A percentile compares a stretch with the other conserved stretches of the same genome.
Conservation (phyloP, 495 filamentous ascomycete species). For the Xylaria longipes region DNA sequence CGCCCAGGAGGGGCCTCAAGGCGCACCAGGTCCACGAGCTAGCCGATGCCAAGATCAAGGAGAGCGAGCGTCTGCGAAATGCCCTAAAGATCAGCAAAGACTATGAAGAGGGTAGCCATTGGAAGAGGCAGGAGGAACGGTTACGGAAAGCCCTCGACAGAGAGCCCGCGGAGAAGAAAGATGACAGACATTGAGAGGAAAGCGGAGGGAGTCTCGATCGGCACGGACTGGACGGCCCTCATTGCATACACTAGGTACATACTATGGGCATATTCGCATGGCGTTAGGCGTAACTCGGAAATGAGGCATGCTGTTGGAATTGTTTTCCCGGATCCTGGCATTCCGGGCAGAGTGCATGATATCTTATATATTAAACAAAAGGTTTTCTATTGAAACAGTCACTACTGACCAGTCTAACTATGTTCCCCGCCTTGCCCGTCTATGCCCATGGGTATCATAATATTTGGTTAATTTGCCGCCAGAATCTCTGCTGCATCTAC, state of each 20-base stretch:
- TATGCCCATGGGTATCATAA: slow-evolving; percentile 40
- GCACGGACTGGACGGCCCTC: not conserved
- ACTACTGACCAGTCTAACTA: slow-evolving; percentile 10
- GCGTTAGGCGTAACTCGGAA: slow-evolving; percentile 21
- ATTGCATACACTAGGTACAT: not conserved
- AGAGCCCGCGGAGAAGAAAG: slow-evolving; percentile 47
- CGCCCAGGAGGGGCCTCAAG: slow-evolving; percentile 68
- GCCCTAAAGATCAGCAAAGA: slow-evolving; percentile 88
- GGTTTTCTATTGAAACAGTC: not conserved
- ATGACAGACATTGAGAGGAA: slow-evolving; percentile 22
- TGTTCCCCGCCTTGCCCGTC: slow-evolving; percentile 28
- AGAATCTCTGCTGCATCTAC: slow-evolving; percentile 55
- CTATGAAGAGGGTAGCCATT: slow-evolving; percentile 84
- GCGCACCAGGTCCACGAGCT: slow-evolving; percentile 95
- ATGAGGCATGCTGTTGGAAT: not conserved
- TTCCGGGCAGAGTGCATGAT: not conserved
- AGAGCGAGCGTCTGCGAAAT: slow-evolving; percentile 86
- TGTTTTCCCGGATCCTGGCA: not conserved
- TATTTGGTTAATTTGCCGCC: slow-evolving; percentile 47
- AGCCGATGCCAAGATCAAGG: slow-evolving; percentile 93
- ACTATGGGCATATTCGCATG: slow-evolving; percentile 19
- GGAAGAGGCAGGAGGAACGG: slow-evolving; percentile 75
- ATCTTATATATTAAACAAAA: not conserved
- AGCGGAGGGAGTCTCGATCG: not conserved
- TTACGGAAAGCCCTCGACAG: slow-evolving; percentile 62